Percentiles rank a stretch among this genome's conserved stretches.
These are phyloP conservation scores for Lecanicillium sp. DNA, from an alignment of 2,329 filamentous ascomycete species.

Conservation along the genomic window DNA sequence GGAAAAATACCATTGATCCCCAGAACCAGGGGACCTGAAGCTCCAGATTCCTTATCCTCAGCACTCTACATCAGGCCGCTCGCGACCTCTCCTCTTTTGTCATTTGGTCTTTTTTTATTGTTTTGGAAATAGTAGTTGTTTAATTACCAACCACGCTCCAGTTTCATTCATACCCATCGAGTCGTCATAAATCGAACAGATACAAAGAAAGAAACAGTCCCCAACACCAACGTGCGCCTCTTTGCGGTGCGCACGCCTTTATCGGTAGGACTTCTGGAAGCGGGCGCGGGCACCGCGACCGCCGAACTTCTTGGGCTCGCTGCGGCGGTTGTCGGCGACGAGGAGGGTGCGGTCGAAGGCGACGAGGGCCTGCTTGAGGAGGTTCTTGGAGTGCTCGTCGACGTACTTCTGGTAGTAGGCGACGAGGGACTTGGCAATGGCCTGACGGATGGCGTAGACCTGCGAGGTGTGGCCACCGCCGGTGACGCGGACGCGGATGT, in stretches of 20 bases:
- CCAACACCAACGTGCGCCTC: conserved; percentile 6
- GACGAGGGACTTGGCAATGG: conserved; percentile 74
- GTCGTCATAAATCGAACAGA: neutral
- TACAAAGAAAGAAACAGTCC: neutral
- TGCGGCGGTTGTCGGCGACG: conserved; percentile 97
- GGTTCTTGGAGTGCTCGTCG: conserved; percentile 99
- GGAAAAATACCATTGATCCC: conserved; percentile 2
- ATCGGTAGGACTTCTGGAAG: conserved; percentile 99
- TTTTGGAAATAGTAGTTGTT: too few species aligned
- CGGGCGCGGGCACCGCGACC: conserved; percentile 90
- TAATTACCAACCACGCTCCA: conserved; percentile 9
- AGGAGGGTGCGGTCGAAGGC: conserved; percentile 96
- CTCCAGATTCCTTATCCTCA: conserved; percentile 8
- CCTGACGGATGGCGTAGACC: conserved; percentile 97
- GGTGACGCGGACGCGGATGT: conserved; percentile 93
- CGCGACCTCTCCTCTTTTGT: neutral
- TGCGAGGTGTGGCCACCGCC: conserved; percentile 98
- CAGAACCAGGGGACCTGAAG: neutral
- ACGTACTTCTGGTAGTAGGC: conserved; percentile 99
- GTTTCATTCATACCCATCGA: neutral
- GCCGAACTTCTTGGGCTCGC: conserved; percentile 98
- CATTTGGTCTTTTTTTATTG: neutral
- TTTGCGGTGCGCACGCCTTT: conserved; percentile 36
- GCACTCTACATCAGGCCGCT: conserved; percentile 10
- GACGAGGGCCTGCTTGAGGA: conserved; percentile 94